A percentile compares a stretch with the other conserved stretches of the same genome.
Conservation (phyloP, 306 rosid genomes). For the Senna tora region DNA sequence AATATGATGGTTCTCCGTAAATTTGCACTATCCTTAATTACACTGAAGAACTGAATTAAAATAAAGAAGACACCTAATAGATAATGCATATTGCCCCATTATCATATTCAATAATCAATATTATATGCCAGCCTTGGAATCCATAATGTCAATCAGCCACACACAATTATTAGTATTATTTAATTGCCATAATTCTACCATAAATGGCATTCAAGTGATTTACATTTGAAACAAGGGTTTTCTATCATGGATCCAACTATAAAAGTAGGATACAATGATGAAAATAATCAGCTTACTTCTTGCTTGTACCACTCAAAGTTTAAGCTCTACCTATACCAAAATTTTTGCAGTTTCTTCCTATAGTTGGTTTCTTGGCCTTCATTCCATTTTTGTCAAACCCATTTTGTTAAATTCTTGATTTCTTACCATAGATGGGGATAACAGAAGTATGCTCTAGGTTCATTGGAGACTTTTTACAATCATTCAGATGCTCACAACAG, state of each 20-base stretch:
- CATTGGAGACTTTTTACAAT: slow-evolving; percentile 62
- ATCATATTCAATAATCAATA: slow-evolving; percentile 35
- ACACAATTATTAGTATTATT: slow-evolving; percentile 33
- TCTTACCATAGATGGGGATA: slow-evolving; percentile 54
- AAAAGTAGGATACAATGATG: slow-evolving; percentile 28
- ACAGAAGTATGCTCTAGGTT: slow-evolving; percentile 62
- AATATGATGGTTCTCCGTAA: neutral
- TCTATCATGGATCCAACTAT: slow-evolving; percentile 39
- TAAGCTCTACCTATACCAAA: slow-evolving; percentile 8
- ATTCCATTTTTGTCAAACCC: neutral
- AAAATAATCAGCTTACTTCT: neutral
- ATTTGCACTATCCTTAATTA: neutral
- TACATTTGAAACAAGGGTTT: slow-evolving; percentile 34
- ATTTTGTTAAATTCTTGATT: neutral
- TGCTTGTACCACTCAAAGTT: slow-evolving; percentile 2
- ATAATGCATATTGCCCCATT: slow-evolving; percentile 18
- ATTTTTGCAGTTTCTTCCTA: slow-evolving; percentile 6
- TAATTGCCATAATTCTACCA: slow-evolving; percentile 34
- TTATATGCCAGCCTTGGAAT: slow-evolving; percentile 48
- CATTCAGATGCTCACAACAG: slow-evolving; percentile 46
- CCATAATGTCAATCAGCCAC: slow-evolving; percentile 37
- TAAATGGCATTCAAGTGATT: slow-evolving; percentile 49
- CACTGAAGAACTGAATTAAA: slow-evolving; percentile 21
- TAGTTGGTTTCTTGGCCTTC: neutral
- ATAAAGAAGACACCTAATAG: neutral